Evolutionary conservation across 2,329 filamentous ascomycete species (phyloP), one percentile per base, ranked within the genome.

Genomic region (Fusarium virguliforme): DNA sequence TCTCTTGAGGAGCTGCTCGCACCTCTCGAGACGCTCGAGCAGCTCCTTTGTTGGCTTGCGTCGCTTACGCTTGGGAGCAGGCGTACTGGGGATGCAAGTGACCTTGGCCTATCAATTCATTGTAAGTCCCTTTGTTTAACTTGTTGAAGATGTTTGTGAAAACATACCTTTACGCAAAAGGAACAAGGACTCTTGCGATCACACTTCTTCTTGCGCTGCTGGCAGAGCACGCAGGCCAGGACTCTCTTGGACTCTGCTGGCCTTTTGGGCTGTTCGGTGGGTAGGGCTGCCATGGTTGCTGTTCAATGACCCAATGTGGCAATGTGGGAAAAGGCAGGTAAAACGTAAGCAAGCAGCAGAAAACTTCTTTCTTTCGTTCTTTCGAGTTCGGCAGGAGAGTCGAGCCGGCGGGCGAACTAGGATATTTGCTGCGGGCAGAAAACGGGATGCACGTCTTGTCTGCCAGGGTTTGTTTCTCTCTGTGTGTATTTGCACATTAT

Each of bases 171-270:
- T 51, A 60, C 26, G 38, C 70, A 72, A 22, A 73, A 72, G 8
- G 70, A 72, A 48, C 70, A 72, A 26, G 70, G 70, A 3, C 60
- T 62, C 22, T 73, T 70, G 8, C 66, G 57, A 28, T 72, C 70
- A 48, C 70, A 72, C 40, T 72, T 72, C 70, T 72, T 72, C 38
- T 72, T 72, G 48, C 70, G 66, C 24, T 70, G 66, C 40, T 72
- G 70, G 10, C 70, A 72, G 5, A 72, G 67, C 2, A 72, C 70
- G 5, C 70, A 72, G 1, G 70, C 70, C 18, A 72, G 34, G 30
- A 73, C n/a, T 4, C 70, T 51, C 8, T 59, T 62, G 24, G 66
- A 54, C 41, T 48, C 34, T 54, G 50, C 53, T 37, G 62, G 41
- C 22, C 58, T 56, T 30, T n/a, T 8, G 3, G 51, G 65, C 12